Evolutionary conservation across 805 yeast genomes (phyloP).

Genomic region (Dipodascopsis tothii): DNA sequence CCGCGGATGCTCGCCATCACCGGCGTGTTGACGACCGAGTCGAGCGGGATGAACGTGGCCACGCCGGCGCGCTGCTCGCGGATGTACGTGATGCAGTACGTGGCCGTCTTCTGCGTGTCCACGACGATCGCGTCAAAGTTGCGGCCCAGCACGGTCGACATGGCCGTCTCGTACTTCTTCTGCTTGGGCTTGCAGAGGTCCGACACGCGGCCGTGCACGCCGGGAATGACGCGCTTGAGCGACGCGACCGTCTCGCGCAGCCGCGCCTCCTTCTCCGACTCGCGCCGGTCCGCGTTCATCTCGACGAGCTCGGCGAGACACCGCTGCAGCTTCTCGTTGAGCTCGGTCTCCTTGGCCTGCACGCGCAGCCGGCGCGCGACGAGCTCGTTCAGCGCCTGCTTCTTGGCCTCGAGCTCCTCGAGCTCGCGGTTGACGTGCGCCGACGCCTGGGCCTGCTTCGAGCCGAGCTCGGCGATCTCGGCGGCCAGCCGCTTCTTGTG

Average conservation of each 20-base stretch:
- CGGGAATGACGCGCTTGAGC: slow-evolving; percentile 68
- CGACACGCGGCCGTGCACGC: slow-evolving; percentile 72
- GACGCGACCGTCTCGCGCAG: slow-evolving; percentile 65
- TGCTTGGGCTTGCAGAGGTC: slow-evolving; percentile 75
- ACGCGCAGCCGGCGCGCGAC: slow-evolving; percentile 22
- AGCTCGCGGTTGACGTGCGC: slow-evolving; percentile 24
- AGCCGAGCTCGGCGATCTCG: slow-evolving; percentile 35
- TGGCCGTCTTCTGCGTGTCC: slow-evolving; percentile 59
- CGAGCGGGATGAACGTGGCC: slow-evolving; percentile 83
- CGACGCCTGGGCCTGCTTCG: slow-evolving; percentile 30
- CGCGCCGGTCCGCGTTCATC: slow-evolving; percentile 67
- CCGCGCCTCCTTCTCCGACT: slow-evolving; percentile 58
- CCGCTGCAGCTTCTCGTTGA: slow-evolving; percentile 58
- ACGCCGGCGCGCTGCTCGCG: slow-evolving; percentile 80
- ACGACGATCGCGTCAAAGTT: slow-evolving; percentile 79
- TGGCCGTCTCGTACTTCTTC: slow-evolving; percentile 62
- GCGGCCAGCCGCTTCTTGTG: slow-evolving; percentile 19
- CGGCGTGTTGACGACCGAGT: slow-evolving; percentile 55
- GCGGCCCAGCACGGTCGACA: slow-evolving; percentile 69
- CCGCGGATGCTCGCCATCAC: slow-evolving; percentile 48
- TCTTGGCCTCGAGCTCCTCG: slow-evolving; percentile 24
- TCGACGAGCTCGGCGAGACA: slow-evolving; percentile 59
- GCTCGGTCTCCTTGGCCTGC: slow-evolving; percentile 43
- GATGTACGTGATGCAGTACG: slow-evolving; percentile 67
- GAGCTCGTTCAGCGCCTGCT: slow-evolving; percentile 11